These are phyloP conservation scores for Colletotrichum ledebouriae DNA, from an alignment of 2,329 filamentous ascomycete species.

Conservation along the genomic window DNA sequence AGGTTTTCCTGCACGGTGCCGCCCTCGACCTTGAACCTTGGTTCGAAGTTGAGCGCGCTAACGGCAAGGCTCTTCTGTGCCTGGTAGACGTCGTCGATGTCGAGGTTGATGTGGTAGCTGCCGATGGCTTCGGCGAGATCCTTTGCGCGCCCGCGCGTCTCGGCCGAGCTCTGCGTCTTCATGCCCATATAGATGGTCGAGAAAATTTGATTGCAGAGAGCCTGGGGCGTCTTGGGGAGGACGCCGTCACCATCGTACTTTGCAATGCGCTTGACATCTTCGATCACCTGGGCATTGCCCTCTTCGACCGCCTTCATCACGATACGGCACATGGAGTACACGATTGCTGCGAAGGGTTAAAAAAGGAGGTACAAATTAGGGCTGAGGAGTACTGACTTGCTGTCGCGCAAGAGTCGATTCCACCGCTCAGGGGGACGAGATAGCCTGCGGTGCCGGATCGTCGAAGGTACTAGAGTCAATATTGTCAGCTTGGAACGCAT, in stretches of 20 bases:
- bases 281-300: constrained; percentile 55
- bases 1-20: constrained; percentile 73
- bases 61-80: constrained; percentile 72
- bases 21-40: constrained; percentile 71
- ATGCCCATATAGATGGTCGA: constrained; percentile 79
- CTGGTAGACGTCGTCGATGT: constrained; percentile 77
- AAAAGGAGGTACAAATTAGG: neutral
- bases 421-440: constrained; percentile 66
- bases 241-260: constrained; percentile 45
- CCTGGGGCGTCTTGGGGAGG: constrained; percentile 67
- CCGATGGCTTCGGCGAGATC: constrained; percentile 74
- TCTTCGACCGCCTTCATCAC: constrained; percentile 65
- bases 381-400: constrained; percentile 40
- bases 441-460: constrained; percentile 60
- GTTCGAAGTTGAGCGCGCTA: constrained; percentile 69
- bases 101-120: constrained; percentile 78
- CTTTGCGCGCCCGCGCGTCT: constrained; percentile 76
- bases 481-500: constrained; percentile 10
- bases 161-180: constrained; percentile 72
- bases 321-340: constrained; percentile 66
- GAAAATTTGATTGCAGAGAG: constrained; percentile 61
- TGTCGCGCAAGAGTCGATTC: constrained; percentile 72
- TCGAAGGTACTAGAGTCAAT: constrained; percentile 31
- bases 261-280: constrained; percentile 54
- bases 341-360: constrained; percentile 47